Conservation (phyloP, 257 asterid genomes). For the Voacanga thouarsii region DNA sequence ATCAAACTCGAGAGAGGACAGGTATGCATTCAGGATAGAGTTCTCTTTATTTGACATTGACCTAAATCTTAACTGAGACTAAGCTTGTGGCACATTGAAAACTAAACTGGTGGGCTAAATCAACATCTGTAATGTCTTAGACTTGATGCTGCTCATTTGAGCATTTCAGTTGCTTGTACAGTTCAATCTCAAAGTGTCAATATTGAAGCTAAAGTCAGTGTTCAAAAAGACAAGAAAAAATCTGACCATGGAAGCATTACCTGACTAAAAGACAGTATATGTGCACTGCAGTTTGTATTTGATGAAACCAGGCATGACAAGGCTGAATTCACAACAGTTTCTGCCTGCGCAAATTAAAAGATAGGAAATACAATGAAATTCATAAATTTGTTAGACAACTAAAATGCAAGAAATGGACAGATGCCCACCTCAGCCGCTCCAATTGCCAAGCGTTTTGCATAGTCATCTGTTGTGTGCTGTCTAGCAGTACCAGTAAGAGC, state of each 20-base stretch:
- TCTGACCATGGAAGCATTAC: conserved; percentile 27
- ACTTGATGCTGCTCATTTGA: neutral
- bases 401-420: neutral
- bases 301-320: conserved; percentile 62
- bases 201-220: neutral
- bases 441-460: conserved; percentile 79
- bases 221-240: conserved; percentile 5
- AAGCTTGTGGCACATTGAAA: too few species aligned
- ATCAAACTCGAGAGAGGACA: neutral
- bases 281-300: conserved; percentile 30
- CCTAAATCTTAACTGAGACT: neutral
- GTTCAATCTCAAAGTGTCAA: neutral
- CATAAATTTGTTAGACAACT: neutral
- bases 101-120: too few species aligned
- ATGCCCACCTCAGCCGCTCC: conserved; percentile 62
- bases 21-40: neutral
- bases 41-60: neutral
- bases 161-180: neutral
- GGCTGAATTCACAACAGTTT: conserved; percentile 56
- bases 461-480: conserved; percentile 88
- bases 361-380: neutral
- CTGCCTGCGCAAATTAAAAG: conserved; percentile 46
- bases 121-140: neutral
- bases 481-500: conserved; percentile 81
- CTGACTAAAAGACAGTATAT: conserved; percentile 54